Evolutionary conservation across 108 stramenopile genomes (phyloP).

Genomic region (Fragilaria crotonensis): DNA sequence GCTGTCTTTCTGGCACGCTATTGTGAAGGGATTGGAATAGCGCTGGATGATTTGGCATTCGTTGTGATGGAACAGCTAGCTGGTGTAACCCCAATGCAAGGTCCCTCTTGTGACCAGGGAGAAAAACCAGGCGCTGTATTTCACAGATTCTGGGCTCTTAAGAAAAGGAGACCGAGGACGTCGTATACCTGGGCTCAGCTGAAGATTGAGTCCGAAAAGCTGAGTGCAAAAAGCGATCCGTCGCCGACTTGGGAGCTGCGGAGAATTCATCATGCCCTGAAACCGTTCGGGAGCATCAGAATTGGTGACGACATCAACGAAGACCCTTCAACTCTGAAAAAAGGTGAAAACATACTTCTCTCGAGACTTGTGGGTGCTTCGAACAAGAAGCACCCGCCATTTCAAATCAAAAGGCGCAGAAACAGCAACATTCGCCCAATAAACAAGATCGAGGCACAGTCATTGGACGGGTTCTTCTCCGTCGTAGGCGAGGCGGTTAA

Average conservation of each 20-base stretch:
- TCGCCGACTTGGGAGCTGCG: too few relatives aligned
- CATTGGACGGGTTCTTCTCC: not conserved
- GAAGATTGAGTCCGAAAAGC: not conserved
- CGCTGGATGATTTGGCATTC: not conserved
- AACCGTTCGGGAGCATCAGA: not conserved
- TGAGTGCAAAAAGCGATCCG: not conserved
- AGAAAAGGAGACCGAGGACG: not conserved
- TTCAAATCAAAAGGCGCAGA: not conserved
- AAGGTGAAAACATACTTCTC: not conserved
- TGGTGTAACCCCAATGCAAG: not conserved
- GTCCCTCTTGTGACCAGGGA: not conserved
- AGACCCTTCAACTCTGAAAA: too few relatives aligned
- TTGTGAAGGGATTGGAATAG: not conserved
- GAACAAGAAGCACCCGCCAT: not conserved
- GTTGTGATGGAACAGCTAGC: not conserved
- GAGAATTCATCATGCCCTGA: too few relatives aligned
- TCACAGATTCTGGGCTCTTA: not conserved
- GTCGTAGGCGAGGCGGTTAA: too few relatives aligned
- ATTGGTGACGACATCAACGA: too few relatives aligned
- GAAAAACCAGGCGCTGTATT: not conserved
- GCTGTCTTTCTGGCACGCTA: not conserved
- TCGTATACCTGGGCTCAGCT: not conserved
- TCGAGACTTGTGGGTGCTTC: not conserved
- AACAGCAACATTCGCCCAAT: not conserved
- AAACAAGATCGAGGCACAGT: not conserved